phyloP scores from a whole-genome alignment of 2,329 filamentous ascomycete genomes.

The Dactylonectria macrodidyma region DNA sequence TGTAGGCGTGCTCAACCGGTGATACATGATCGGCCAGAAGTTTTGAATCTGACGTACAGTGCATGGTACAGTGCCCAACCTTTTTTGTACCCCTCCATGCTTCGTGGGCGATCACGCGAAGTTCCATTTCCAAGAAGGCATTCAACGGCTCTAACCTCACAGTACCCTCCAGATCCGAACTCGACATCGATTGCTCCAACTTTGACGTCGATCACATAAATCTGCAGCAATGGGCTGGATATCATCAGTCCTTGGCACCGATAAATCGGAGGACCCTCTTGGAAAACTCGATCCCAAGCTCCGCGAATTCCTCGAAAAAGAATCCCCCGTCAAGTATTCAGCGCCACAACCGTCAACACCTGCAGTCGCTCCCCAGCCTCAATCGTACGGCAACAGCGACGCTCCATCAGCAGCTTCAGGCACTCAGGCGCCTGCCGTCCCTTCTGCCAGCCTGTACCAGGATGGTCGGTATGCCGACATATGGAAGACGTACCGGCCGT shows the following conservation, averaged over 20 bases:
- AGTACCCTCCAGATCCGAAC: slow-evolving; percentile 12
- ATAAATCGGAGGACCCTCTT: slow-evolving; percentile 70
- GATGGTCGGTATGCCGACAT: slow-evolving; percentile 83
- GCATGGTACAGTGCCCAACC: slow-evolving; percentile 30
- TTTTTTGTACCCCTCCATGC: slow-evolving; percentile 37
- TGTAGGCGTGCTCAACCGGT: background rate
- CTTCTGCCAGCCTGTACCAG: slow-evolving; percentile 67
- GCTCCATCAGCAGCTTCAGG: slow-evolving; percentile 38
- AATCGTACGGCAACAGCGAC: slow-evolving; percentile 25
- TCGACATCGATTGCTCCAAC: background rate
- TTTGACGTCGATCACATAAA: background rate
- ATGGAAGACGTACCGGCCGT: slow-evolving; percentile 91
- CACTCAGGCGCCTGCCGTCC: slow-evolving; percentile 53
- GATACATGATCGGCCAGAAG: background rate
- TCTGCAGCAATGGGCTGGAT: slow-evolving; percentile 69
- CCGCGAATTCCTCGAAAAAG: slow-evolving; percentile 86
- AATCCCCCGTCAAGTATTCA: slow-evolving; percentile 81
- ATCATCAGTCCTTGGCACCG: slow-evolving; percentile 66
- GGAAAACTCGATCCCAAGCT: slow-evolving; percentile 86
- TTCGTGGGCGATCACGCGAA: slow-evolving; percentile 36
- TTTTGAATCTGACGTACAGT: slow-evolving; percentile 4
- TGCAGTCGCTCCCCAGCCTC: slow-evolving; percentile 21
- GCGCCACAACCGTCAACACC: slow-evolving; percentile 45
- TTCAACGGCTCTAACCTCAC: slow-evolving; percentile 24
- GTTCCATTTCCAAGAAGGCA: slow-evolving; percentile 20